Percentiles rank a stretch among this genome's conserved stretches.
Conservation (phyloP, 495 filamentous ascomycete genomes). For the Xylaria telfairii region DNA sequence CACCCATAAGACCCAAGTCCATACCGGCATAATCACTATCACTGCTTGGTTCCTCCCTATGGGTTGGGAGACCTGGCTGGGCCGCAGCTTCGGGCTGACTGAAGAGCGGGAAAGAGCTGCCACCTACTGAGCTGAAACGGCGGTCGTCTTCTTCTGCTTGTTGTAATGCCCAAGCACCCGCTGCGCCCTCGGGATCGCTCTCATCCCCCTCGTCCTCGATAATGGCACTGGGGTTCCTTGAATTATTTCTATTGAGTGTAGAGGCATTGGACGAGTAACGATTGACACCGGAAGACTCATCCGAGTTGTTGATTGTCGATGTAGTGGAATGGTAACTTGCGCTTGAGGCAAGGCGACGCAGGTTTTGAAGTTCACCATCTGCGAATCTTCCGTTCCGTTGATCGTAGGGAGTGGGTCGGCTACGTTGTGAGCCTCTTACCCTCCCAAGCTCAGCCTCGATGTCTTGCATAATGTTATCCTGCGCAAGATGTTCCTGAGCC, state of each 20-base stretch:
- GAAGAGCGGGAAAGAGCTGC: constrained; percentile 35
- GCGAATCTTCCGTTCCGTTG: constrained; percentile 49
- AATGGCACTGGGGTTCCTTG: constrained; percentile 37
- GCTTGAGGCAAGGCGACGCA: constrained; percentile 45
- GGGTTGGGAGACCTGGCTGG: constrained; percentile 36
- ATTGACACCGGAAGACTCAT: constrained; percentile 41
- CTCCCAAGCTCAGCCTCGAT: constrained; percentile 57
- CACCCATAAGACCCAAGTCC: constrained; percentile 75
- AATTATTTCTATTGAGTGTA: constrained; percentile 51
- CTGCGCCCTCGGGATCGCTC: constrained; percentile 89
- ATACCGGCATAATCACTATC: constrained; percentile 76
- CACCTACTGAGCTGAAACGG: constrained; percentile 53
- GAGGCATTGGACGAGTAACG: constrained; percentile 57
- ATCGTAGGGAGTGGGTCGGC: constrained; percentile 35
- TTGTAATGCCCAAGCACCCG: constrained; percentile 81
- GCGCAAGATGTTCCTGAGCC: constrained; percentile 46
- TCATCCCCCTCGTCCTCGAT: constrained; percentile 61
- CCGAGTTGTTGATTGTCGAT: constrained; percentile 47
- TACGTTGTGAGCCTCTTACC: constrained; percentile 31
- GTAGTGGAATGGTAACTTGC: constrained; percentile 55
- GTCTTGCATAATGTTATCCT: constrained; percentile 60
- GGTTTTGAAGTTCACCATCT: constrained; percentile 50
- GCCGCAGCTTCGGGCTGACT: constrained; percentile 49
- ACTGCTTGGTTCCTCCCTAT: constrained; percentile 59
- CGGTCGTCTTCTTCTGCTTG: constrained; percentile 87